Evolutionary conservation across 257 asterid genomes (phyloP).

Genomic region (Penstemon newberryi): DNA sequence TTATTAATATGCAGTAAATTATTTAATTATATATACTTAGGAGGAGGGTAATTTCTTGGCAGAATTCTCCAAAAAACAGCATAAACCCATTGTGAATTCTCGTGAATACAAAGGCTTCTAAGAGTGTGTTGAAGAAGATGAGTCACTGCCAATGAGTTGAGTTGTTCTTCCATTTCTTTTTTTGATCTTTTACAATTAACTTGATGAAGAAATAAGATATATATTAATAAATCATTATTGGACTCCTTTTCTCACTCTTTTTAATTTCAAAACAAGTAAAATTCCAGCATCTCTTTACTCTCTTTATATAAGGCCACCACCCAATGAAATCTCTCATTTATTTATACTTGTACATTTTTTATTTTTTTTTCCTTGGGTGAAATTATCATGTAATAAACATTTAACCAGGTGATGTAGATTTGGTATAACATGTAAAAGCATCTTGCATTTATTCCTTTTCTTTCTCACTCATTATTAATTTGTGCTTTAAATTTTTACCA

Average conservation of each 20-base stretch:
- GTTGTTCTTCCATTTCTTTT: slow-evolving; percentile 72
- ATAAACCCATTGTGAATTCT: slow-evolving; percentile 96
- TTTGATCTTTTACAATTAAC: too few relatives aligned
- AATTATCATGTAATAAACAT: too few relatives aligned
- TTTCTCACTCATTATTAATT: slow-evolving; percentile 29
- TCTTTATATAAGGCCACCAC: slow-evolving; percentile 71
- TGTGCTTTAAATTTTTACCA: slow-evolving; percentile 33
- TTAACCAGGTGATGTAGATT: too few relatives aligned
- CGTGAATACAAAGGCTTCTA: slow-evolving; percentile 88
- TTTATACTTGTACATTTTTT: slow-evolving; percentile 4
- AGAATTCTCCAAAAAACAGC: slow-evolving; percentile 99
- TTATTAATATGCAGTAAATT: neutral
- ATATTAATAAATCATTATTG: slow-evolving; percentile 2
- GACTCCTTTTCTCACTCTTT: slow-evolving; percentile 29
- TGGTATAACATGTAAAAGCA: too few relatives aligned
- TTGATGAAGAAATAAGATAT: too few relatives aligned
- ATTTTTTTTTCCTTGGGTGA: too few relatives aligned
- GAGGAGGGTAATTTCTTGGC: slow-evolving; percentile 98
- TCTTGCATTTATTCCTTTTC: neutral
- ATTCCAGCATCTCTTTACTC: slow-evolving; percentile 69
- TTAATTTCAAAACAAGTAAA: slow-evolving; percentile 49
- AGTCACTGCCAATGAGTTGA: slow-evolving; percentile 80
- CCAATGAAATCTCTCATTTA: slow-evolving; percentile 30
- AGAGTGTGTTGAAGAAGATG: slow-evolving; percentile 98
- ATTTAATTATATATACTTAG: slow-evolving; percentile 44